Evolutionary conservation across 768 basidiomycete species (phyloP), one percentile per base, ranked within the genome.

Genomic region (Leccinum variicolor): DNA sequence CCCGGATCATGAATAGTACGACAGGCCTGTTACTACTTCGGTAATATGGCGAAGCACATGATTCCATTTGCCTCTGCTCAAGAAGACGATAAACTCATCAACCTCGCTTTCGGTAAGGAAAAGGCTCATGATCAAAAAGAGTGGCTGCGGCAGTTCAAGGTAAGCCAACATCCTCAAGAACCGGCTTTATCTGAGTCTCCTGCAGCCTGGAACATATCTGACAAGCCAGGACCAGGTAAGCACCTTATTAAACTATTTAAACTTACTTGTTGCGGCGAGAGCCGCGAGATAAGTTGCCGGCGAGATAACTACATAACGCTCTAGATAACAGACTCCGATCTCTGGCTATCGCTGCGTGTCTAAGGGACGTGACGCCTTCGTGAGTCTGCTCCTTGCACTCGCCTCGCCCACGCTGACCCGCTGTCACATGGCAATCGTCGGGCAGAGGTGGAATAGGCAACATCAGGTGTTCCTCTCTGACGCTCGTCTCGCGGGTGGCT

Each of bases 101-200:
- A 99, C 41, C 85, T 99, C 55, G 97, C 97, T 0, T 99, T 99
- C 80, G 97, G 93, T 78, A 99, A 98, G 84, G 98, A 98, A 81
- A 98, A 96, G 69, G 92, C 94, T 0, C 96, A 98, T 59, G 94
- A 98, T 3, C 87, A 97, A 53, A 98, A 99, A 72, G 97, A 99
- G 56, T 99, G 97, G 97, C 76, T 99, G 13, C 83, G 97, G 25
- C 87, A 92, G 59, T 96, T 94, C 77, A 93, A 84, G 79, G 94
- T 89, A 64, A 56, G 75, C 4, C 11, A 13, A 31, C 19, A 26
- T 25, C n/a, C 6, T 21, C 8, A 10, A 49, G 41, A 29, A 3
- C 3, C 10, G n/a, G n/a, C 10, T 15, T 52, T 41, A 17, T 36
- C 50, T 56, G 25, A 69, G 36, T 58, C 17, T 43, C 34, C 19